Evolutionary conservation across 495 filamentous ascomycete genomes (phyloP).

Genomic region (Tirmania nivea): DNA sequence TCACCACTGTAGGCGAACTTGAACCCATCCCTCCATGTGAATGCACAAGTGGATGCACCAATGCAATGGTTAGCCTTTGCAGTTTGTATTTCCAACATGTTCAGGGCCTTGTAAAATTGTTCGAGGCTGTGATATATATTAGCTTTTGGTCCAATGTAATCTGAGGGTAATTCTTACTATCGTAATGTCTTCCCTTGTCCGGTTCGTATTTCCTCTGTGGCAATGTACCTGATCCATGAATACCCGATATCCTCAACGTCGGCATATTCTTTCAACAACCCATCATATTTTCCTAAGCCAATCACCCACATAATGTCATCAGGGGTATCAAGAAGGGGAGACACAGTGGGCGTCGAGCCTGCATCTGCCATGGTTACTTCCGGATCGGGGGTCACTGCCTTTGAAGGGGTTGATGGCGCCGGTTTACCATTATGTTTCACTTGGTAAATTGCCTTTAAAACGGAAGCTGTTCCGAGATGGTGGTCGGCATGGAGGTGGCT

Average conservation of each 20-base stretch:
- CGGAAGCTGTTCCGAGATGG: conserved; percentile 57
- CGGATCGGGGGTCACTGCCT: background rate
- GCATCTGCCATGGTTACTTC: background rate
- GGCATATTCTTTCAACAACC: conserved; percentile 58
- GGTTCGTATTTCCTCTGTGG: conserved; percentile 5
- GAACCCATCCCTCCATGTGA: conserved; percentile 59
- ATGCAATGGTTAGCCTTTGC: conserved; percentile 54
- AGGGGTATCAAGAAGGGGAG: background rate
- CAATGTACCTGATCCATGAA: conserved; percentile 22
- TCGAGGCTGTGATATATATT: no score
- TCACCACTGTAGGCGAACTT: conserved; percentile 86
- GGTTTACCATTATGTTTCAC: conserved; percentile 23
- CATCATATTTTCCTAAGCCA: conserved; percentile 26
- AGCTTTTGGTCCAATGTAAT: no score
- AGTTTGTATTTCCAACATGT: conserved; percentile 24
- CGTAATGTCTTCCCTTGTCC: background rate
- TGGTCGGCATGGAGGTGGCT: conserved; percentile 93
- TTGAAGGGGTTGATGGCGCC: background rate
- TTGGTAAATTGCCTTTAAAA: conserved; percentile 59
- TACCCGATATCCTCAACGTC: conserved; percentile 57
- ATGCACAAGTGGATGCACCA: conserved; percentile 48
- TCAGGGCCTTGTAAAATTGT: no score
- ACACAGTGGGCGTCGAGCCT: background rate
- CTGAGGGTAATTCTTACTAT: background rate
- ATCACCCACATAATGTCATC: conserved; percentile 8